These are phyloP conservation scores for Abeoforma whisleri DNA, from an alignment of 78 protist genomes.

Conservation along the genomic window DNA sequence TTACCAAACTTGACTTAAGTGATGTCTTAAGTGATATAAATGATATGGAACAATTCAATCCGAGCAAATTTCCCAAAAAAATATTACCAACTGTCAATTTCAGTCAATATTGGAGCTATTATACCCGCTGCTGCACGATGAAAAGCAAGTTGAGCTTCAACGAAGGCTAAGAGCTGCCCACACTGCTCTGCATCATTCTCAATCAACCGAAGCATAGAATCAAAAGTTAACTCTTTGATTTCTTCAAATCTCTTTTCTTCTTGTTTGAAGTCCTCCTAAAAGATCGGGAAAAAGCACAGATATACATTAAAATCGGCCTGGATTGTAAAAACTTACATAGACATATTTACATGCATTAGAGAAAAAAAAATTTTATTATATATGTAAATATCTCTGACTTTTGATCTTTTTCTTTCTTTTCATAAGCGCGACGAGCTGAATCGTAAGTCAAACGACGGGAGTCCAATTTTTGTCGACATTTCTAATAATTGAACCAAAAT, in stretches of 20 bases:
- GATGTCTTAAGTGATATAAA: no score
- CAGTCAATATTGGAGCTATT: constrained; percentile 14
- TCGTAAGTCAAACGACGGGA: constrained; percentile 15
- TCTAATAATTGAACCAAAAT: not conserved
- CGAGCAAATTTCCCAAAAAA: no score
- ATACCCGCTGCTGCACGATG: constrained; percentile 15
- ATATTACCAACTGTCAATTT: no score
- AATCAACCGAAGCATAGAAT: not conserved
- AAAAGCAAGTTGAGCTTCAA: not conserved
- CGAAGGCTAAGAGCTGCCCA: constrained; percentile 24
- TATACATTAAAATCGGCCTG: no score
- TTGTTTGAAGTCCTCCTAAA: constrained; percentile 23
- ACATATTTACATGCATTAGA: not conserved
- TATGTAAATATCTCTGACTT: not conserved
- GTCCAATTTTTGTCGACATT: not conserved
- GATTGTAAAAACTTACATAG: not conserved
- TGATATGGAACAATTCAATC: no score
- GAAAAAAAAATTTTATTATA: not conserved
- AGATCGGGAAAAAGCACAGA: no score
- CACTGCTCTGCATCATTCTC: constrained; percentile 28
- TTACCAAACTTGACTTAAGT: no score
- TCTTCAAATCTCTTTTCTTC: constrained; percentile 11
- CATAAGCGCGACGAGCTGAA: not conserved
- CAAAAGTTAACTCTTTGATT: not conserved
- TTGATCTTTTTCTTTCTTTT: constrained; percentile 1